Evolutionary conservation across 2,329 filamentous ascomycete genomes (phyloP).

Genomic region (Penicillium sclerotigenum): DNA sequence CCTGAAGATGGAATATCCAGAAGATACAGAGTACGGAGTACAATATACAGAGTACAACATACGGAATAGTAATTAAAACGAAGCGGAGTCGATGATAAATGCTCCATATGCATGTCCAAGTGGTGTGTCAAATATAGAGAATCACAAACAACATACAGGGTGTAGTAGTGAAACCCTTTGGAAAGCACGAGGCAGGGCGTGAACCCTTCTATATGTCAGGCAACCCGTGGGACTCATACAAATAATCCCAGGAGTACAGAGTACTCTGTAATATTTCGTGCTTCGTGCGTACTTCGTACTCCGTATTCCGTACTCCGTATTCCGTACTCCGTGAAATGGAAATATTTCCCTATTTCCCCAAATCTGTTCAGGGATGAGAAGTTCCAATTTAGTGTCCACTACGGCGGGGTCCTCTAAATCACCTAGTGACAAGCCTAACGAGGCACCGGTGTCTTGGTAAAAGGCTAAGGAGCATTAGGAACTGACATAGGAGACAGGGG

Average conservation of each 20-base stretch:
- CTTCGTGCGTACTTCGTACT: no score
- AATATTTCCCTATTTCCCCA: neutral
- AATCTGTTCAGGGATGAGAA: constrained; percentile 3
- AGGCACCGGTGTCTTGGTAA: constrained; percentile 2
- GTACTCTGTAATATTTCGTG: neutral
- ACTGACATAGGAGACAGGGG: neutral
- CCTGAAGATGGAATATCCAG: neutral
- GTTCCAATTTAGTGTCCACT: constrained; percentile 2
- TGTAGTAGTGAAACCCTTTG: neutral
- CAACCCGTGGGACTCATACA: constrained; percentile 9
- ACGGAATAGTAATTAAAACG: constrained; percentile 3
- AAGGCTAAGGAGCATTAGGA: neutral
- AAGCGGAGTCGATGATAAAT: neutral
- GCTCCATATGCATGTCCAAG: neutral
- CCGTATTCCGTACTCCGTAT: neutral
- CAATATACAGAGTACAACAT: no score
- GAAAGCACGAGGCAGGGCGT: constrained; percentile 21
- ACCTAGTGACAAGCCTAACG: constrained; percentile 4
- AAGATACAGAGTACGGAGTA: neutral
- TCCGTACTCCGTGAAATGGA: neutral
- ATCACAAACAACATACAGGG: neutral
- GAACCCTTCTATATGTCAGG: constrained; percentile 13
- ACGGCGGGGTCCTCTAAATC: constrained; percentile 8
- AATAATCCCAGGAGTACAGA: neutral
- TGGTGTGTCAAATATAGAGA: neutral